A percentile compares a stretch with the other conserved stretches of the same genome.
These are phyloP conservation scores for Blastomyces gilchristii DNA, from an alignment of 2,329 filamentous ascomycete species.

Conservation along the genomic window DNA sequence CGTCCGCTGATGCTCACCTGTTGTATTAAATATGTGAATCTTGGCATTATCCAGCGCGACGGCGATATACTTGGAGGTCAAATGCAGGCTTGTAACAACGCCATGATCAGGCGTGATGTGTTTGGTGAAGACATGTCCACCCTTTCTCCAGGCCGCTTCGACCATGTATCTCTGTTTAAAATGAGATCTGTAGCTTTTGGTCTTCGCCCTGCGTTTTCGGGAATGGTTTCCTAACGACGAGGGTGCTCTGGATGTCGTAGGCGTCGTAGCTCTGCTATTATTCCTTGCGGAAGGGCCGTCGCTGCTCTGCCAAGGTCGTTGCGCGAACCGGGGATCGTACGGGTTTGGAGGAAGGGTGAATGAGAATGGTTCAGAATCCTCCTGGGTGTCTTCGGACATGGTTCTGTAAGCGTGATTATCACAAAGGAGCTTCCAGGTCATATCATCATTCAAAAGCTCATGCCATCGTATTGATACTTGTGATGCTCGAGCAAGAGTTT, in stretches of 20 bases:
- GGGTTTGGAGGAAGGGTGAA: conserved; percentile 10
- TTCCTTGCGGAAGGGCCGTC: background rate
- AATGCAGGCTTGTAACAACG: conserved; percentile 87
- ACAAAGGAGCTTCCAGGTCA: conserved; percentile 96
- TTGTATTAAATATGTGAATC: conserved; percentile 94
- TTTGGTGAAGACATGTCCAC: conserved; percentile 69
- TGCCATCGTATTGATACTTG: conserved; percentile 95
- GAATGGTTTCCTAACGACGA: conserved; percentile 13
- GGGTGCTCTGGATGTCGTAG: conserved; percentile 1
- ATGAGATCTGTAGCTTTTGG: conserved; percentile 84
- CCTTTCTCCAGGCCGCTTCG: conserved; percentile 90
- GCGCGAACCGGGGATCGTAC: background rate
- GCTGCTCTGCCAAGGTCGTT: background rate
- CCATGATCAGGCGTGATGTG: conserved; percentile 95
- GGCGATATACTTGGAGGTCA: conserved; percentile 94
- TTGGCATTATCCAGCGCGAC: conserved; percentile 96
- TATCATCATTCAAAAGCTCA: conserved; percentile 87
- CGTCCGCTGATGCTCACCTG: conserved; percentile 78
- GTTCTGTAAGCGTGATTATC: conserved; percentile 83
- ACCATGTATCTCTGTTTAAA: conserved; percentile 98
- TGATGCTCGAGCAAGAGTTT: conserved; percentile 81
- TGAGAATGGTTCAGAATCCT: conserved; percentile 28
- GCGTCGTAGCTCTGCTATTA: background rate
- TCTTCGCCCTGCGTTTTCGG: conserved; percentile 46
- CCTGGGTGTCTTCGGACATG: conserved; percentile 38